Conservation (phyloP, 2,329 filamentous ascomycete genomes). For the Botrytis pseudocinerea region DNA sequence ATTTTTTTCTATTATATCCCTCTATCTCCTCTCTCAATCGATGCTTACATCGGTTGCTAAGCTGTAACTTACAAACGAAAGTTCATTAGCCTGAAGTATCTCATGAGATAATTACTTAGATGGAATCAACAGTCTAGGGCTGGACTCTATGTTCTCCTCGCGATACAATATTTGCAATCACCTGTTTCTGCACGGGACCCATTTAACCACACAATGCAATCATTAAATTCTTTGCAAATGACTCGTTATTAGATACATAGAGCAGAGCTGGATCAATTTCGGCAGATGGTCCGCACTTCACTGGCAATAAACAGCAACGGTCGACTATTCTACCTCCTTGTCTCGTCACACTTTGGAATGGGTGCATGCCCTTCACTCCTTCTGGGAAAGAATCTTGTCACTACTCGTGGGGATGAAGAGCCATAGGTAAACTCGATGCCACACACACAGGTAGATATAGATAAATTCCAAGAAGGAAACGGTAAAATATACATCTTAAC, state of each 20-base stretch:
- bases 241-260: not conserved
- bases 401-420: not conserved
- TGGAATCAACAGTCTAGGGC: not conserved
- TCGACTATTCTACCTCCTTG: not conserved
- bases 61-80: not conserved
- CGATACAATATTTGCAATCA: not conserved
- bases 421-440: not conserved
- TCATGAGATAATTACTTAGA: not conserved
- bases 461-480: not conserved
- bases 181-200: not conserved
- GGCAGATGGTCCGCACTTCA: not conserved
- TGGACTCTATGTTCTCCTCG: not conserved
- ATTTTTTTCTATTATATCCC: not conserved
- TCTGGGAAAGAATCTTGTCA: accelerated
- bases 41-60: not conserved
- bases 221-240: not conserved
- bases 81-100: not conserved
- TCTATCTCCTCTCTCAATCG: not conserved
- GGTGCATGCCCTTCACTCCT: not conserved
- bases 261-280: not conserved
- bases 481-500: not conserved
- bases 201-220: not conserved
- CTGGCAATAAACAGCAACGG: not conserved
- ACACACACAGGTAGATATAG: not conserved
- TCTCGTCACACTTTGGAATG: not conserved